Evolutionary conservation across 1,139 yeast species (phyloP).

Genomic region (Sugiyamaella novakii): DNA sequence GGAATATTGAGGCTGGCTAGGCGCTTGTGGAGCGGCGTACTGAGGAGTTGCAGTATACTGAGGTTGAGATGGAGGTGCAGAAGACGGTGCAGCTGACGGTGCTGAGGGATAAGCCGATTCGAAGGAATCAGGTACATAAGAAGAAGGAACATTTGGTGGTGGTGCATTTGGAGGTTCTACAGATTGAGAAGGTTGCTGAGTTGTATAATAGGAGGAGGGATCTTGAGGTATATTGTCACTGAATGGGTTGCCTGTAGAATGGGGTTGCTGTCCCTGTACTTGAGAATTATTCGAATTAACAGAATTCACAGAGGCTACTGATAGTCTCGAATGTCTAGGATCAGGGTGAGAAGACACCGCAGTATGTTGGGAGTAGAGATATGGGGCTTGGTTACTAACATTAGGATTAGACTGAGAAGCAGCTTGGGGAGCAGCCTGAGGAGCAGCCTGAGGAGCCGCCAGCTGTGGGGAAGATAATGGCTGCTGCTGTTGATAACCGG

Average conservation of each 20-base stretch:
- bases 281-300: background rate
- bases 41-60: constrained; percentile 5
- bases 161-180: background rate
- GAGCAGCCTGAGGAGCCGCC: constrained; percentile 8
- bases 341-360: constrained; percentile 9
- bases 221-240: background rate
- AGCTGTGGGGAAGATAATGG: constrained; percentile 8
- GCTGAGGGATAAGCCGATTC: background rate
- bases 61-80: constrained; percentile 1
- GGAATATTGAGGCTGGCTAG: constrained; percentile 4
- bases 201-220: background rate
- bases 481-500: constrained; percentile 17
- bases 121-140: background rate
- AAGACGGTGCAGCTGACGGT: constrained; percentile 1
- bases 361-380: constrained; percentile 3
- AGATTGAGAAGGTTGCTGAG: background rate
- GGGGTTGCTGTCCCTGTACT: background rate
- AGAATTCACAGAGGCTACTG: constrained; percentile 8
- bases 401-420: background rate
- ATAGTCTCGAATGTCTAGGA: constrained; percentile 10
- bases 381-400: constrained; percentile 1
- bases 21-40: constrained; percentile 1
- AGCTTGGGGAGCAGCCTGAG: constrained; percentile 1
- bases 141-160: constrained; percentile 2
- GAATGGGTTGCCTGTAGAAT: background rate